Evolutionary conservation across 2,329 filamentous ascomycete species (phyloP), one percentile per base, ranked within the genome.

Genomic region (Rachicladosporium sp.): DNA sequence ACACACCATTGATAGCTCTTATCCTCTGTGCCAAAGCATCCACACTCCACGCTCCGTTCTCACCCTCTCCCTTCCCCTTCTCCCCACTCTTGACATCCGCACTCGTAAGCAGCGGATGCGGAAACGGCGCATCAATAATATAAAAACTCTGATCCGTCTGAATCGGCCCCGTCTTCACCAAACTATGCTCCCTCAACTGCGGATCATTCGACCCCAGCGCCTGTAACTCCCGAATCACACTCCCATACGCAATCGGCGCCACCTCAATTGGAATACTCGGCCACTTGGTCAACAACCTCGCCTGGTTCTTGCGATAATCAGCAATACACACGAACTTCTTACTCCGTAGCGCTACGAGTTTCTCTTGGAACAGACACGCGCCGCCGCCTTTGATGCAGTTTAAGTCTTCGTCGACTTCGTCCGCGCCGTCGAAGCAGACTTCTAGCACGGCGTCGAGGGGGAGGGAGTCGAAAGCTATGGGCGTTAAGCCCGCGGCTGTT

Each of bases 321-420:
- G 55, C 55, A 11, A 58, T 57, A 38, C 52, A 55, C 27, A 58
- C 46, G 38, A 56, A 56, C 37, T 54, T 53, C 48, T 49, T 46
- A 33, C 43, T 48, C 21, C 48, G 47, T 13, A 40, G 30, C 4
- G 88, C 88, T 4, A 98, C 88, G 29, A 98, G 71, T 69, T 98
- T 98, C 67, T 98, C 91, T 63, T 96, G 91, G 67, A 94, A 93
- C 41, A 96, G 66, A 63, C 91, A 98, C n/a, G 87, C 91, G 43
- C 91, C 91, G 36, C 91, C 91, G 40, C 91, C 91, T 68, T 96
- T 96, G 68, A 98, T 96, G 57, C 89, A 86, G 64, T 96, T 98
- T 44, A 98, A 66, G 38, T 93, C 83, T 35, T 85, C 79, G 58
- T 98, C 91, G 27, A 98, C 87, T 67, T 98, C 91, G 59, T 98